Conservation (phyloP, 768 basidiomycete genomes). For the Mycena maculata region DNA sequence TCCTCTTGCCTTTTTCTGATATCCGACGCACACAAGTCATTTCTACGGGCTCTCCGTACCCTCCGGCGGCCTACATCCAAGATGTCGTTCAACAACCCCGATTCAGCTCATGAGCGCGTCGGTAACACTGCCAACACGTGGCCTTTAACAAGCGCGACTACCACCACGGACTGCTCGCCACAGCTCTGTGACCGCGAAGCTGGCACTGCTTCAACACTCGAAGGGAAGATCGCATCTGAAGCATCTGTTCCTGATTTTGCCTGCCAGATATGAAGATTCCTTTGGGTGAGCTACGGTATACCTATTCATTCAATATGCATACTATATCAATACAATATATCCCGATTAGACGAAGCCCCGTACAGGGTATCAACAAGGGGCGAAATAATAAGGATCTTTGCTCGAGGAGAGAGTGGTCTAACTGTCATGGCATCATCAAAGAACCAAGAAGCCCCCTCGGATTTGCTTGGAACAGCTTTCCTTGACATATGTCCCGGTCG, state of each 20-base stretch:
- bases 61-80: not conserved
- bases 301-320: too few species aligned
- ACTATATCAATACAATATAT: too few species aligned
- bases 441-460: too few species aligned
- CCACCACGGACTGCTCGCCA: not conserved
- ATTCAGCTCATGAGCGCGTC: not conserved
- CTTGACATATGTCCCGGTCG: too few species aligned
- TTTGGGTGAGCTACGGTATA: too few species aligned
- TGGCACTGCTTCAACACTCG: not conserved
- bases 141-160: not conserved
- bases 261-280: slow-evolving; percentile 6
- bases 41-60: slow-evolving; percentile 13
- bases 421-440: too few species aligned
- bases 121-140: not conserved
- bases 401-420: too few species aligned
- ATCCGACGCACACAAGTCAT: slow-evolving; percentile 12
- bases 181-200: not conserved
- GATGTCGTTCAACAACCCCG: not conserved
- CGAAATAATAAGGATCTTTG: too few species aligned
- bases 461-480: too few species aligned
- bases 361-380: too few species aligned
- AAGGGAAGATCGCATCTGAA: not conserved
- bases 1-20: not conserved
- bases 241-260: not conserved
- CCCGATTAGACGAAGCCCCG: too few species aligned